phyloP scores from a whole-genome alignment of 352 stramenopile genomes.

The Globisporangium sylvaticum region DNA sequence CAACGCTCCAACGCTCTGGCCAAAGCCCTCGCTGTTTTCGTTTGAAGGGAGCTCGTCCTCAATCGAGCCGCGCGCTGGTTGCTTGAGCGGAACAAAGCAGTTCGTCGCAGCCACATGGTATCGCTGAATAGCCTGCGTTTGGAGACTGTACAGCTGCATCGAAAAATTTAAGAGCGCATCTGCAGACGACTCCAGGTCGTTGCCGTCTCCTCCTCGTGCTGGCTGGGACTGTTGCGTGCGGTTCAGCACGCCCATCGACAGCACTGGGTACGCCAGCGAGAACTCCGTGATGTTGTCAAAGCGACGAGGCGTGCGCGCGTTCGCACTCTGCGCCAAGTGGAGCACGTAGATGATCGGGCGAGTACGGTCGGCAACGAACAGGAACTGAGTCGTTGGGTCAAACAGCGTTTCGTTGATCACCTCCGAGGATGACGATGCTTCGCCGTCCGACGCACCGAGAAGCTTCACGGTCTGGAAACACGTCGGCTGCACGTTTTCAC shows the following conservation, averaged over 20 bases:
- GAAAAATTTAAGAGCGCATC: slow-evolving; percentile 36
- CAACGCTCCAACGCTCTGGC: slow-evolving; percentile 68
- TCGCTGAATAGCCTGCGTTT: slow-evolving; percentile 82
- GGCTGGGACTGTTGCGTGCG: slow-evolving; percentile 31
- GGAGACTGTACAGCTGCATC: slow-evolving; percentile 81
- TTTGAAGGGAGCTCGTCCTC: slow-evolving; percentile 41
- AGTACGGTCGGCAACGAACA: slow-evolving; percentile 74
- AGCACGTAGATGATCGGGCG: slow-evolving; percentile 65
- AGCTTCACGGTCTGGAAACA: slow-evolving; percentile 70
- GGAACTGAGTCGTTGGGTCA: slow-evolving; percentile 63
- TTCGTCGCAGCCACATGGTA: slow-evolving; percentile 64
- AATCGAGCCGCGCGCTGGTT: slow-evolving; percentile 22
- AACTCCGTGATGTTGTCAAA: slow-evolving; percentile 86
- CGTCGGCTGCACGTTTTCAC: slow-evolving; percentile 45
- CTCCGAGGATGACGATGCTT: slow-evolving; percentile 18
- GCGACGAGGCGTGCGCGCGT: slow-evolving; percentile 32
- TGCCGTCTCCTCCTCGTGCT: slow-evolving; percentile 29
- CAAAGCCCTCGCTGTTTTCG: slow-evolving; percentile 25
- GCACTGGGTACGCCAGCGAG: slow-evolving; percentile 64
- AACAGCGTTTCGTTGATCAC: slow-evolving; percentile 59
- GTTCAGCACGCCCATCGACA: slow-evolving; percentile 74
- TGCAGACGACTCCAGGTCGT: slow-evolving; percentile 17
- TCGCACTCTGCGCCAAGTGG: slow-evolving; percentile 42
- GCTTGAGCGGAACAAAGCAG: slow-evolving; percentile 45
- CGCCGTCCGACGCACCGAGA: slow-evolving; percentile 18